Evolutionary conservation across 768 basidiomycete genomes (phyloP).

Genomic region (Collybia mongolica): DNA sequence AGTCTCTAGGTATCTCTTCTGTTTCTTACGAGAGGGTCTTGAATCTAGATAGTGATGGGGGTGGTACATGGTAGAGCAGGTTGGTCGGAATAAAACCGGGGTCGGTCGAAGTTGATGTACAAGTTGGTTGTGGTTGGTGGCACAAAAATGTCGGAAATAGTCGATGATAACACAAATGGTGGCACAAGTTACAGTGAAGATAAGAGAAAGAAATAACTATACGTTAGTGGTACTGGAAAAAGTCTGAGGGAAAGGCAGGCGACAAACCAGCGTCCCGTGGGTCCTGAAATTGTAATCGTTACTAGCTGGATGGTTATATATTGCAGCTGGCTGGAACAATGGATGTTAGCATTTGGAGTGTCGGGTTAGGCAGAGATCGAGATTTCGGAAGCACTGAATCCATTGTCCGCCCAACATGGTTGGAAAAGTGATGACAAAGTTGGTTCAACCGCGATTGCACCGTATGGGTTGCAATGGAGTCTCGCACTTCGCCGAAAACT

Average conservation of each 20-base stretch:
- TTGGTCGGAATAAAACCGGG: constrained; percentile 10
- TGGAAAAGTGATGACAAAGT: constrained; percentile 5
- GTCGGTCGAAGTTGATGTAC: constrained; percentile 7
- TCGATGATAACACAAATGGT: constrained; percentile 13
- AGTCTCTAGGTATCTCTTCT: constrained; percentile 35
- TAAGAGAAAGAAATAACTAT: constrained; percentile 3
- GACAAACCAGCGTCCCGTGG: constrained; percentile 28
- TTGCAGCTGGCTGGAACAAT: constrained; percentile 31
- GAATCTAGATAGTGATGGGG: constrained; percentile 35
- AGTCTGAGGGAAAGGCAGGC: constrained; percentile 10
- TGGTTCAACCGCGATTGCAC: constrained; percentile 5
- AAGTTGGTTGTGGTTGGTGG: constrained; percentile 13
- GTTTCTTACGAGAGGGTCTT: constrained; percentile 42
- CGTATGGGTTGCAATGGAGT: neutral
- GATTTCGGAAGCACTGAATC: constrained; percentile 16
- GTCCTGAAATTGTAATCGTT: constrained; percentile 18
- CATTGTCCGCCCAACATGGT: constrained; percentile 20
- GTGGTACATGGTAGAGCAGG: constrained; percentile 31
- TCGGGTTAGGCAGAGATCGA: constrained; percentile 16
- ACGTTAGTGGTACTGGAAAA: neutral
- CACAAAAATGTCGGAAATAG: constrained; percentile 11
- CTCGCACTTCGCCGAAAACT: constrained; percentile 8
- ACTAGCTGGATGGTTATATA: constrained; percentile 24
- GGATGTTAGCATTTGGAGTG: constrained; percentile 14
- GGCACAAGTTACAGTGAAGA: constrained; percentile 28